phyloP scores from a whole-genome alignment of 2,329 filamentous ascomycete genomes.

The Trichoderma atrobrunneum region DNA sequence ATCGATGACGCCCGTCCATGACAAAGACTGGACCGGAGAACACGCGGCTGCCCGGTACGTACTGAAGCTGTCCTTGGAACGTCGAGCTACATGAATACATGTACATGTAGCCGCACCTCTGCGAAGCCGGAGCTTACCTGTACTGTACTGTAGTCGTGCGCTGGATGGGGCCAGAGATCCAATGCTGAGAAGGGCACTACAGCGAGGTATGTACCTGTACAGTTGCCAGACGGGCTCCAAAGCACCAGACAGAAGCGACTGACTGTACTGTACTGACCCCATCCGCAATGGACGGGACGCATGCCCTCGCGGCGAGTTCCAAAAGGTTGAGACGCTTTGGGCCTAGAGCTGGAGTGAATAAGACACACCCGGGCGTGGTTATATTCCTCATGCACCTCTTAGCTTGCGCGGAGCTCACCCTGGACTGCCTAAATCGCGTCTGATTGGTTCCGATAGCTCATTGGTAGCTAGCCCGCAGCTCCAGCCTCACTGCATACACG shows the following conservation, averaged over 20 bases:
- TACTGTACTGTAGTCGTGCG: background rate
- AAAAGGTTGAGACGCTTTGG: background rate
- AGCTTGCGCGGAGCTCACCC: slow-evolving; percentile 4
- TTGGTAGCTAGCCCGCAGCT: background rate
- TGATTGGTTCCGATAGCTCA: background rate
- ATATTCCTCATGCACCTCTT: background rate
- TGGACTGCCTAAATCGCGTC: background rate
- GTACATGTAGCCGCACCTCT: background rate
- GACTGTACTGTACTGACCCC: background rate
- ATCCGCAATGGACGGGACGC: background rate
- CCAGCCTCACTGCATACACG: background rate
- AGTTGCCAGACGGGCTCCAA: background rate
- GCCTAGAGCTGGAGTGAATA: background rate
- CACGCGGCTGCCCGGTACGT: slow-evolving; percentile 1
- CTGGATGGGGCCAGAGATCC: background rate
- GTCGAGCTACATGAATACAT: background rate
- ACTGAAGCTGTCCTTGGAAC: background rate
- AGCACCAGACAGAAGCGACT: background rate
- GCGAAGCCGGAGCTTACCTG: background rate
- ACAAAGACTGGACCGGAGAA: background rate
- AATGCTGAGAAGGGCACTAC: background rate
- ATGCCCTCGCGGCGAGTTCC: background rate
- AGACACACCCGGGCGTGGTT: background rate
- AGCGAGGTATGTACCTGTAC: background rate
- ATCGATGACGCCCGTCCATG: background rate